phyloP scores from a whole-genome alignment of 2,329 filamentous ascomycete species.

The Pseudogymnoascus sp. region DNA sequence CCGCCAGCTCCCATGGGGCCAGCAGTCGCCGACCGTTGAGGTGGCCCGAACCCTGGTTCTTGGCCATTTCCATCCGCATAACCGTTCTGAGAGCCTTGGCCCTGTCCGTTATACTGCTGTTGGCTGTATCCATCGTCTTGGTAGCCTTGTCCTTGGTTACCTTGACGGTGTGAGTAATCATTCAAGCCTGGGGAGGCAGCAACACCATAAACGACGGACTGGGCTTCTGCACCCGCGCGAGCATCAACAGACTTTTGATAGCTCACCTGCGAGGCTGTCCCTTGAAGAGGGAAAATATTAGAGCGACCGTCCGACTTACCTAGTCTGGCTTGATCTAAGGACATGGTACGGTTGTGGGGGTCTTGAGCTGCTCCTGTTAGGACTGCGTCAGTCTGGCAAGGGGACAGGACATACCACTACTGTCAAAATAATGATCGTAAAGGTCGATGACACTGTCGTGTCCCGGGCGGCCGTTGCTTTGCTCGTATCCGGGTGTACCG shows the following conservation, averaged over 20 bases:
- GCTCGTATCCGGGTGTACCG: conserved; percentile 21
- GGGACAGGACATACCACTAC: not conserved
- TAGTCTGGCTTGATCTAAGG: not conserved
- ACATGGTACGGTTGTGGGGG: not conserved
- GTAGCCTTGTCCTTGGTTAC: conserved; percentile 15
- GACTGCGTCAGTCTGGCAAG: not conserved
- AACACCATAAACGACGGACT: not conserved
- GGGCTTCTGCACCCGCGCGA: not conserved
- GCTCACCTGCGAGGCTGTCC: not conserved
- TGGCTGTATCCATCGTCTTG: conserved; percentile 23
- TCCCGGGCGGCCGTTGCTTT: conserved; percentile 31
- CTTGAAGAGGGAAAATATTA: not conserved
- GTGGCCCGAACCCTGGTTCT: conserved; percentile 20
- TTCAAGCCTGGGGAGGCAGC: not conserved
- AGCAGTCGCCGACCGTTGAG: conserved; percentile 15
- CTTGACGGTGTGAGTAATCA: not conserved
- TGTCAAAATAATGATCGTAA: conserved; percentile 49
- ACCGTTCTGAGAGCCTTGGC: conserved; percentile 12
- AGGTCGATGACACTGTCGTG: conserved; percentile 41
- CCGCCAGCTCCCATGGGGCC: not conserved
- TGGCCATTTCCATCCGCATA: conserved; percentile 17
- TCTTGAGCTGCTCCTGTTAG: not conserved
- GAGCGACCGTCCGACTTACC: not conserved
- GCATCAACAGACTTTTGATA: conserved; percentile 10
- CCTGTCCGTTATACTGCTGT: conserved; percentile 18